Evolutionary conservation across 2,329 filamentous ascomycete species (phyloP).

Genomic region (Fusarium torulosum): DNA sequence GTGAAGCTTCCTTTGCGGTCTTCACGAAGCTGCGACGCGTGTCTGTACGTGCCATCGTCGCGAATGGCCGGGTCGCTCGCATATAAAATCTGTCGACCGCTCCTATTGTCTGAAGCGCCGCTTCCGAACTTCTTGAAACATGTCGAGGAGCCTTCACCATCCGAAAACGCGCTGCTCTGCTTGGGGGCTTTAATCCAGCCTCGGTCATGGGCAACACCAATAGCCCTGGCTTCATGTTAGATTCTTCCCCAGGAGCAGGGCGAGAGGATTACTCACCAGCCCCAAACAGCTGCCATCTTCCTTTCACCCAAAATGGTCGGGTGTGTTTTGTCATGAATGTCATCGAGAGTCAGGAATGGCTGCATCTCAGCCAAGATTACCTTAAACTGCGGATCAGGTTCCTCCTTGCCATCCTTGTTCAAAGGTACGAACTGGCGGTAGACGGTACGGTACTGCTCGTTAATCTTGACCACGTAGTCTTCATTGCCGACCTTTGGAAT

Average conservation of each 20-base stretch:
- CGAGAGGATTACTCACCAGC: background rate
- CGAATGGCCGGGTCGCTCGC: slow-evolving; percentile 1
- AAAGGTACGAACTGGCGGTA: slow-evolving; percentile 5
- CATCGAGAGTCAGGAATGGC: background rate
- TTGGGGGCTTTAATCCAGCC: slow-evolving; percentile 6
- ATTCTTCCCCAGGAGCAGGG: too few species aligned
- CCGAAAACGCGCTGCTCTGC: background rate
- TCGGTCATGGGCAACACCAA: background rate
- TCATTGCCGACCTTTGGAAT: slow-evolving; percentile 1
- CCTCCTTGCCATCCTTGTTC: background rate
- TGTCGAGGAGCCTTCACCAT: background rate
- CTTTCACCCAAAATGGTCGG: background rate
- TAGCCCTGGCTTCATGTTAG: background rate
- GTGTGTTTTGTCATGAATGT: slow-evolving; percentile 1
- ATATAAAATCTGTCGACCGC: slow-evolving; percentile 1
- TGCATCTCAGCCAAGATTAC: slow-evolving; percentile 8
- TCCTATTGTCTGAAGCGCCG: background rate
- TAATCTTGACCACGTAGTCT: slow-evolving; percentile 1
- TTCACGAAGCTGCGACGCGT: slow-evolving; percentile 3
- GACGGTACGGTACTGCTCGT: slow-evolving; percentile 1
- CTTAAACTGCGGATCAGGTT: slow-evolving; percentile 4
- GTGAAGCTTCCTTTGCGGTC: slow-evolving; percentile 4
- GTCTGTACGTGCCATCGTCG: slow-evolving; percentile 1
- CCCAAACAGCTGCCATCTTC: slow-evolving; percentile 9
- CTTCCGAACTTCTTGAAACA: slow-evolving; percentile 7